Base-by-base conservation (phyloP, 1,139 yeast genomes). In the Kodamaea alishanica region DNA sequence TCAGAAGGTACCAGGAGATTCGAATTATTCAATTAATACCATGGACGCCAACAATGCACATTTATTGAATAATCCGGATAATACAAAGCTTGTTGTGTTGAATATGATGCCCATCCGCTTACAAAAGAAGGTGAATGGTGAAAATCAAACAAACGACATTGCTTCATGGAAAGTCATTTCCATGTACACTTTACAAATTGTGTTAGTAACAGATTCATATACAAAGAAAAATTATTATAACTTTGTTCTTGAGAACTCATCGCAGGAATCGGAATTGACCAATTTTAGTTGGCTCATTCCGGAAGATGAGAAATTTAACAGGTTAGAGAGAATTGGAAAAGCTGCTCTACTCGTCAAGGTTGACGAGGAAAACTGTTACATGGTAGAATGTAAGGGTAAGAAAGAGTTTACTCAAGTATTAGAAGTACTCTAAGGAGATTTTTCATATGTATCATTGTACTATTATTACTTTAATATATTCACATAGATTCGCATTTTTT, bases 371-470 rank as follows among this genome's bases (percentile, higher is more conserved):
- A 58, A 60, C 25, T 59, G 66, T 33, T 71, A 50, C 51, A 70
- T 71, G 76, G 58, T 71, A 44, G 77, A 71, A 48, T 70, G 75
- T 49, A 67, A 62, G 51, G 77, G 77, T 4, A 69, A 63, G 49
- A 68, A 59, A 46, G 75, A 70, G 47, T 64, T 70, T 15, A 15
- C 20, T 4, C 20, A 15, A 15, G 20, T 15, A 4, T 15, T 15
- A 15, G 20, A 15, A 15, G 20, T 15, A 15, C 20, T 15, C 20
- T 15, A 15, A 15, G 20, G 20, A 15, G 20, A 15, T 15, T 15
- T 15, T 15, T n/a, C n/a, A n/a, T n/a, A 15, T 15, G 20, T 15
- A 15, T 15, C 20, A 15, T 15, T 15, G 20, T 15, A 15, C 20
- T 15, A 15, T 15, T 15, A 15, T 15, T 15, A 15, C 20, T 15